Base-by-base conservation (phyloP, 1,284 basidiomycete genomes). In the Apiotrichum akiyoshidainum region DNA sequence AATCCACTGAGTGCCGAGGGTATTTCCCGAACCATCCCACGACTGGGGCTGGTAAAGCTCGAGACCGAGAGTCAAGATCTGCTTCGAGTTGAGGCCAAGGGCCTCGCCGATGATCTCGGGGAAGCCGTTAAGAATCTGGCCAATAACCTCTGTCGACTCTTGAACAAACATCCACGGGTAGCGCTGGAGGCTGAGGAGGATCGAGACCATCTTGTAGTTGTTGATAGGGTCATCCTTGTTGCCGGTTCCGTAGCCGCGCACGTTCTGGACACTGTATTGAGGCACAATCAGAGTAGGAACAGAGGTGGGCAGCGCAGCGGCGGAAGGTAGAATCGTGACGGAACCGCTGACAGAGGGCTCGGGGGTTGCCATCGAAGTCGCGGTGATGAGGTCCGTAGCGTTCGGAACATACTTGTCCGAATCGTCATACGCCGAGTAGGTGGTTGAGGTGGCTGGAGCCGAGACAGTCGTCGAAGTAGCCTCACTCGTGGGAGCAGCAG, bases 121-220 rank as follows among this genome's bases (percentile, higher is more conserved):
- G 71, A 78, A 78, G 5, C 68, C 71, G 56, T 69, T 68, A 65
- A 78, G 74, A n/a, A 79, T 65, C 65, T 79, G 78, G 39, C 66
- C 70, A 3, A 69, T 73, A 0, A 72, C 74, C 37, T 79, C 76
- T 40, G 72, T 71, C n/a, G 71, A 71, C 61, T 68, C 69, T 53
- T 74, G 68, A 57, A 66, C 54, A 13, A 59, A 61, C 46, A 41
- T 40, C 78, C 78, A 79, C 5, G 74, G 73, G 57, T 74, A 75
- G n/a, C 68, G 66, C 37, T 65, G 57, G 4, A 65, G 63, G 46
- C 65, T 71, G 12, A 79, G 67, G 19, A 79, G 61, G 26, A 78
- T 70, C 26, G 73, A 68, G 33, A 77, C 72, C 21, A 75, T 58
- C 7, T 70, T 68, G 26, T 68, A 61, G 55, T 69, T 71, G 61